Percentiles rank a stretch among this genome's conserved stretches.
Conservation (phyloP, 75 land plant species). For the Azolla pinnata region DNA sequence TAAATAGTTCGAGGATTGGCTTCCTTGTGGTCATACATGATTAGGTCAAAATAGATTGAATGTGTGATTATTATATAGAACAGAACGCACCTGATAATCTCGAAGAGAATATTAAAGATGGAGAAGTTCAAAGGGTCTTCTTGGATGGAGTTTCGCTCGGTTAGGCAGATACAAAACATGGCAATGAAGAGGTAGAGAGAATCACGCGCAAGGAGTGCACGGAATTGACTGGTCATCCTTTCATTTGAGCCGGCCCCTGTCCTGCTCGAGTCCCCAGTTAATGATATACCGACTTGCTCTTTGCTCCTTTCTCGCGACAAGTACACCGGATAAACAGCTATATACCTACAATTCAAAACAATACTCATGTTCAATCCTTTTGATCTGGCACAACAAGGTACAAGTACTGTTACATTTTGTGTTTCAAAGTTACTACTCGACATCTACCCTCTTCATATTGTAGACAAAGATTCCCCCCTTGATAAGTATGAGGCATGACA, state of each 20-base stretch:
- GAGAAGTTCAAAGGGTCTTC: conserved; percentile 73
- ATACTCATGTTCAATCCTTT: too few species aligned
- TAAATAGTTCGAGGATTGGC: too few species aligned
- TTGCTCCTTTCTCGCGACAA: conserved; percentile 15
- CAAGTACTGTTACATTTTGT: neutral
- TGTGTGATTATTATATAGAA: too few species aligned
- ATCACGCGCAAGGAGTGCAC: too few species aligned
- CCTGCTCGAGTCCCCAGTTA: conserved; percentile 25
- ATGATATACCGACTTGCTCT: conserved; percentile 12
- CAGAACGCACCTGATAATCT: conserved; percentile 80
- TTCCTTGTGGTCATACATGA: too few species aligned
- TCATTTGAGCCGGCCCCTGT: too few species aligned
- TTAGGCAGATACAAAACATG: conserved; percentile 46
- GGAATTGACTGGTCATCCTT: too few species aligned
- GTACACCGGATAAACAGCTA: conserved; percentile 34
- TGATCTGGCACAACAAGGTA: neutral
- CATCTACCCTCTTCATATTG: too few species aligned
- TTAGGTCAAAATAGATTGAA: too few species aligned
- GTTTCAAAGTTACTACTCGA: too few species aligned
- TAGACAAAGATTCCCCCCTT: too few species aligned
- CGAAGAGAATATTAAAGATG: conserved; percentile 52
- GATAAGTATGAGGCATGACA: too few species aligned
- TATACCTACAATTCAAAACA: conserved; percentile 15
- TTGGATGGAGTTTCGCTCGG: conserved; percentile 34
- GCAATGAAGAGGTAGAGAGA: conserved; percentile 39